Percentiles rank a stretch among this genome's conserved stretches.
Conservation (phyloP, 2,329 filamentous ascomycete genomes). For the Ascochyta koolunga region DNA sequence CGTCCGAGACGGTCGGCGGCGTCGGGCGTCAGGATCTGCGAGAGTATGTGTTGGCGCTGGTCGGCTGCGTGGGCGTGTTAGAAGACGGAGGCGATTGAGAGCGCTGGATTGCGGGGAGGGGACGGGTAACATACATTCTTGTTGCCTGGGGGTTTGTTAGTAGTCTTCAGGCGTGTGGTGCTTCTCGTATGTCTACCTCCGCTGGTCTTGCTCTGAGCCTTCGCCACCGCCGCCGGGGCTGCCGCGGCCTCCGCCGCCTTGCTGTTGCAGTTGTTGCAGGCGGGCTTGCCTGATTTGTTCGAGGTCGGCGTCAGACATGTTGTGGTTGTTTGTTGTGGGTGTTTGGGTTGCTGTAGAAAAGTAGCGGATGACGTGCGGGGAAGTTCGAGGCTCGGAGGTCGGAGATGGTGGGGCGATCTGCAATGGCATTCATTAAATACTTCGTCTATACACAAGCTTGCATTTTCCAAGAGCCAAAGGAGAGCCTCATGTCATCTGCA, state of each 20-base stretch:
- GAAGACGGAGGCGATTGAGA: slow-evolving; percentile 47
- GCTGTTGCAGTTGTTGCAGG: slow-evolving; percentile 87
- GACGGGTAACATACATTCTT: slow-evolving; percentile 21
- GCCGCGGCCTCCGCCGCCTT: slow-evolving; percentile 60
- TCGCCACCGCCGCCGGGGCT: slow-evolving; percentile 54
- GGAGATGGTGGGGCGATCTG: slow-evolving; percentile 7
- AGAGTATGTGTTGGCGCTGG: slow-evolving; percentile 77
- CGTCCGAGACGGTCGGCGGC: slow-evolving; percentile 91
- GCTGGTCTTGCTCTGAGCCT: slow-evolving; percentile 60
- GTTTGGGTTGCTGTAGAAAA: slow-evolving; percentile 7
- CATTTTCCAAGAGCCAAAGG: not conserved
- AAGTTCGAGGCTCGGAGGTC: slow-evolving; percentile 10
- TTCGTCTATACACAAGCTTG: not conserved
- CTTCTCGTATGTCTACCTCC: slow-evolving; percentile 39
- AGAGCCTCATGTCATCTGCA: not conserved
- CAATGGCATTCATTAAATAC: not conserved
- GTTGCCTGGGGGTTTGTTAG: slow-evolving; percentile 21
- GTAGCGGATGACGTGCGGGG: slow-evolving; percentile 8
- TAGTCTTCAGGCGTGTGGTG: not conserved
- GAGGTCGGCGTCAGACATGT: slow-evolving; percentile 70
- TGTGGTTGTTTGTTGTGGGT: slow-evolving; percentile 3
- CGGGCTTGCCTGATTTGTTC: slow-evolving; percentile 91
- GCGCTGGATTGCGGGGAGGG: slow-evolving; percentile 24
- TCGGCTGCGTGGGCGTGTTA: slow-evolving; percentile 60
- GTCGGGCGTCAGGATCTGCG: slow-evolving; percentile 92